Base-by-base conservation (phyloP, 2,329 filamentous ascomycete species). In the Microsporum ferrugineum region DNA sequence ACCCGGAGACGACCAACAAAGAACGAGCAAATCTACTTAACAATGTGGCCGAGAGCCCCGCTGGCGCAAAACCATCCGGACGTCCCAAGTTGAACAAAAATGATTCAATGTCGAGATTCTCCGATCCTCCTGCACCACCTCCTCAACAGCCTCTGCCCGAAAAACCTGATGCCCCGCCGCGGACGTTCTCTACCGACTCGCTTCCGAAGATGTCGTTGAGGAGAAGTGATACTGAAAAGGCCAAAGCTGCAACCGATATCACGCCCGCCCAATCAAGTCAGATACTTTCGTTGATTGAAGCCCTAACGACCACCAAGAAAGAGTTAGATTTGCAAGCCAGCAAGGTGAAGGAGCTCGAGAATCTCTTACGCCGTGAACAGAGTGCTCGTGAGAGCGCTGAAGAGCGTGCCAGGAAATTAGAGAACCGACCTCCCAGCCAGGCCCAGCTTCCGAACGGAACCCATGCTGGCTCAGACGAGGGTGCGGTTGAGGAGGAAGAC, bases 81-180 rank as follows among this genome's bases (percentile, higher is more conserved):
- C 72, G 73, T 36, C 72, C 73, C 6, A 76, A 78, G 65, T 72
- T 76, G 61, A 74, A 78, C 55, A 87, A 89, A 66, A 76, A 84
- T 23, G 91, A 96, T 69, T 78, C 86, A 45, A 92, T 94, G 68
- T 84, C 88, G 3, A 84, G 91, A 59, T 97, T 96, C 71, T 94
- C 89, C 0, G 91, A 96, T 62, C 92, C 92, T 58, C 92, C 92
- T 2, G 92, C 91, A 27, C 92, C 92, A 5, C 92, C 92, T 31
- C 92, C 92, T 33, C 91, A 95, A 67, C 91, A 95, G 67, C 92
- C 92, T 12, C 78, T 97, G 4, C 92, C 92, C 0, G 91, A 96
- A 71, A 96, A 96, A 72, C 92, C 92, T 0, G 90, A 95, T 73
- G 84, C 82, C 14, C 67, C 67, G 31, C 68, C 70, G 14, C 72